A percentile compares a stretch with the other conserved stretches of the same genome.
Evolutionary conservation across 345 rosid species (phyloP).

Genomic region (Schrenkiella parvula): DNA sequence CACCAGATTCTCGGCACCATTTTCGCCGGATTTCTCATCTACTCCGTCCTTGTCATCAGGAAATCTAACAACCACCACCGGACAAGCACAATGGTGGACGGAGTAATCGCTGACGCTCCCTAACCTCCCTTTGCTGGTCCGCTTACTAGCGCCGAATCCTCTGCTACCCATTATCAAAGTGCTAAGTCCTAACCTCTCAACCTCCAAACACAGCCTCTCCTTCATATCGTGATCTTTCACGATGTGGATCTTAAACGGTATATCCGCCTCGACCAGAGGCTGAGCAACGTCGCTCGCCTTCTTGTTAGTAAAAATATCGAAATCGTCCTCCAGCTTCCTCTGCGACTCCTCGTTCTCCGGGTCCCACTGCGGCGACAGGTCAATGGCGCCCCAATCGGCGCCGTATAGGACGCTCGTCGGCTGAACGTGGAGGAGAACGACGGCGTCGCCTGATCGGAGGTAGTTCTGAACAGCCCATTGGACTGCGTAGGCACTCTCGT

Average conservation of each 20-base stretch:
- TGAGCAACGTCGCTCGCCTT: conserved; percentile 65
- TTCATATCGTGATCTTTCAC: conserved; percentile 92
- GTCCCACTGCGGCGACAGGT: conserved; percentile 32
- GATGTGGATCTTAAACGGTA: conserved; percentile 74
- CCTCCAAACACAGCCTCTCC: conserved; percentile 85
- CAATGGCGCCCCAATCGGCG: conserved; percentile 87
- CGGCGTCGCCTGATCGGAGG: conserved; percentile 79
- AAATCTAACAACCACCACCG: conserved; percentile 74
- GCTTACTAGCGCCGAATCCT: conserved; percentile 66
- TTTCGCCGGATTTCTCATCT: background rate
- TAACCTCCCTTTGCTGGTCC: conserved; percentile 50
- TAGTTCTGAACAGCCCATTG: conserved; percentile 86
- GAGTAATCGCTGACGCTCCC: conserved; percentile 89
- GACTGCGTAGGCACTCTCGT: conserved; percentile 81
- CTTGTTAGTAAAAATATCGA: conserved; percentile 54
- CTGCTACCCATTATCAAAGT: conserved; percentile 76
- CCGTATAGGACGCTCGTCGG: conserved; percentile 80
- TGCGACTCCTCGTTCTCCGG: conserved; percentile 38
- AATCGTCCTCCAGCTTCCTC: conserved; percentile 72
- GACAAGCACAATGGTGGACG: conserved; percentile 82
- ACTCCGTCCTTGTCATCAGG: conserved; percentile 51
- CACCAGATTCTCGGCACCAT: background rate
- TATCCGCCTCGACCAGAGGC: conserved; percentile 59
- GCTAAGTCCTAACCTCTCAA: conserved; percentile 68
- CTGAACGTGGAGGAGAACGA: conserved; percentile 67